Evolutionary conservation across 345 rosid species (phyloP), one percentile per base, ranked within the genome.

Genomic region (Dimocarpus longan): DNA sequence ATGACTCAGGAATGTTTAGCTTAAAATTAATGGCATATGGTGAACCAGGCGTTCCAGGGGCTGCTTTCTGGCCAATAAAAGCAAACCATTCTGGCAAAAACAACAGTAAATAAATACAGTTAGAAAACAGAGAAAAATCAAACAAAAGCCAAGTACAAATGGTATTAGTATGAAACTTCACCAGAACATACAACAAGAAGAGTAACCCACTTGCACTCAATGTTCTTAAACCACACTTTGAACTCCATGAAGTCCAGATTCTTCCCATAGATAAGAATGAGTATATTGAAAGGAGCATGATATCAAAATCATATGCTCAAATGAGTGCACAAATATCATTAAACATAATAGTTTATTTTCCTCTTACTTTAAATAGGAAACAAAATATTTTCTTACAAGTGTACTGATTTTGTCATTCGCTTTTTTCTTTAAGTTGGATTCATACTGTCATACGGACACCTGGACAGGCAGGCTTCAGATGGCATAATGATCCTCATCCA

Each of bases 61-160:
- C 78, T 71, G 97, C 97, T 84, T 87, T 90, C 87, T 85, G 92
- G 81, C 99, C 99, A 78, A 96, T 88, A 82, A 96, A 96, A 18
- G 89, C 86, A 85, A 91, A 92, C 99, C 98, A 96, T 68, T 90
- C 99, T 96, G 96, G 76, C 68, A 83, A 56, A 76, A 44, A 46
- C n/a, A 65, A 62, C 42, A 62, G 71, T 52, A 76, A 68, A 71
- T 50, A 82, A 80, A 76, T 66, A 65, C 70, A 65, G 12, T 65
- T 26, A 21, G 13, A 42, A 63, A 44, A 15, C 13, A 26, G 50
- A 71, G 68, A 46, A 74, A 50, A 70, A 24, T 26, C 28, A 69
- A 75, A 68, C 32, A 71, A 64, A 16, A 16, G 40, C 70, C 10
- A 15, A 52, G 40, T 71, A 70, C 8, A 42, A 71, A 71, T 12